A percentile compares a stretch with the other conserved stretches of the same genome.
Evolutionary conservation across 1,139 yeast genomes (phyloP).

Genomic region (Blastobotrys buckinghamii): DNA sequence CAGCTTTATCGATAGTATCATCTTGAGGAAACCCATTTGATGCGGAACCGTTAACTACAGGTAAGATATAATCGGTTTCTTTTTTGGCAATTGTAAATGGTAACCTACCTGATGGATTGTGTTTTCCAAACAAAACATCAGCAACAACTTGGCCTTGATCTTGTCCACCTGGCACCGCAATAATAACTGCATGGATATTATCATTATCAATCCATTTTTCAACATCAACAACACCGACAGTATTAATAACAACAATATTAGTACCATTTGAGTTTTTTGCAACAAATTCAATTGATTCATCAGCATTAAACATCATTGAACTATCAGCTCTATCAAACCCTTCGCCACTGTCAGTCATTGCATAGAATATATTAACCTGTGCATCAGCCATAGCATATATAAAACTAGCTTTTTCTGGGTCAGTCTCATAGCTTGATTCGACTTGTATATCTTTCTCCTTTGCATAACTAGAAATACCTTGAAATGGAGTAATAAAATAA

Average conservation of each 20-base stretch:
- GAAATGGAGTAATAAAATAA: slow-evolving; percentile 48
- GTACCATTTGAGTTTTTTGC: slow-evolving; percentile 43
- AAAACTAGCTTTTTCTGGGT: not conserved
- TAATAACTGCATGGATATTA: slow-evolving; percentile 52
- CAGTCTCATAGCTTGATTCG: slow-evolving; percentile 13
- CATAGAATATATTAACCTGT: slow-evolving; percentile 49
- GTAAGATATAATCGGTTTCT: slow-evolving; percentile 49
- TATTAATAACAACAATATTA: slow-evolving; percentile 51
- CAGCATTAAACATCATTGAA: slow-evolving; percentile 57
- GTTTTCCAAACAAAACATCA: slow-evolving; percentile 51
- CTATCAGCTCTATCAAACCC: slow-evolving; percentile 52
- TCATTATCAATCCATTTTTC: slow-evolving; percentile 56
- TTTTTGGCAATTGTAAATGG: slow-evolving; percentile 62
- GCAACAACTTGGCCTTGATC: slow-evolving; percentile 46
- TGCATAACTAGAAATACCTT: slow-evolving; percentile 24
- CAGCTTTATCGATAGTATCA: slow-evolving; percentile 30
- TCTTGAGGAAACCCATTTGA: slow-evolving; percentile 39
- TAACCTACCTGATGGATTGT: slow-evolving; percentile 55
- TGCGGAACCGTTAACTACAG: slow-evolving; percentile 22
- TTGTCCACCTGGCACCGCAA: slow-evolving; percentile 55
- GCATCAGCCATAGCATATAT: slow-evolving; percentile 26
- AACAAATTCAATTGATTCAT: slow-evolving; percentile 44
- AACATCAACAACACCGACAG: slow-evolving; percentile 56
- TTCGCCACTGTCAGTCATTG: slow-evolving; percentile 46
- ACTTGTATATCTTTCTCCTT: slow-evolving; percentile 18